A percentile compares a stretch with the other conserved stretches of the same genome.
Conservation (phyloP, 2,329 filamentous ascomycete genomes). For the Cladophialophora exuberans region DNA sequence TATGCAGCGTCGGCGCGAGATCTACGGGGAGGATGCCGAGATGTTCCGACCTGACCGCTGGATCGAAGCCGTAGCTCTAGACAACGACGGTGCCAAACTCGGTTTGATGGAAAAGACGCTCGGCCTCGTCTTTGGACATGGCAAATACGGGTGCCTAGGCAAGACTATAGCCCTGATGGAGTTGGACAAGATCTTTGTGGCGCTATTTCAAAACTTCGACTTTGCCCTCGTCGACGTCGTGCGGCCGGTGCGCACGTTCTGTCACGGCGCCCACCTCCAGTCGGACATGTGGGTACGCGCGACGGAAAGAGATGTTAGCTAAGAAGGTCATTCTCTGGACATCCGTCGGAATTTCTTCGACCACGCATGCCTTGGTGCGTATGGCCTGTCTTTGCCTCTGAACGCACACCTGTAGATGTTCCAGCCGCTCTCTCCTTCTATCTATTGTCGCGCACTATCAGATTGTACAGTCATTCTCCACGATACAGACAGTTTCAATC, state of each 20-base stretch:
- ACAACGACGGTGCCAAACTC: not conserved
- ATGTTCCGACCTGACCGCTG: slow-evolving; percentile 46
- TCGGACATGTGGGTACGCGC: slow-evolving; percentile 2
- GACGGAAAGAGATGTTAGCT: no score
- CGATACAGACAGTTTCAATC: no score
- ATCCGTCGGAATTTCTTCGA: no score
- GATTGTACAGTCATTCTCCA: no score
- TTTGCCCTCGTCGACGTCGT: slow-evolving; percentile 1
- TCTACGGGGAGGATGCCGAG: slow-evolving; percentile 40
- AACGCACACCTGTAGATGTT: no score
- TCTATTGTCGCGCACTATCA: no score
- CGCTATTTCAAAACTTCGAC: slow-evolving; percentile 40
- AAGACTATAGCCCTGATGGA: slow-evolving; percentile 54
- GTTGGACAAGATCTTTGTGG: slow-evolving; percentile 52
- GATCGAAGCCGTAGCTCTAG: slow-evolving; percentile 35
- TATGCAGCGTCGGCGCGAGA: not conserved
- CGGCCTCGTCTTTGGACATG: slow-evolving; percentile 51
- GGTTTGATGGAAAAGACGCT: slow-evolving; percentile 36
- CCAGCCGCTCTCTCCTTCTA: no score
- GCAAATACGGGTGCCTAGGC: slow-evolving; percentile 50
- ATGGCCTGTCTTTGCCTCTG: no score
- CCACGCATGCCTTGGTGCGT: no score
- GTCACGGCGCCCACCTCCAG: not conserved
- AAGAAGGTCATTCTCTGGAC: no score
- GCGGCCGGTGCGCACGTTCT: not conserved